Percentiles rank a stretch among this genome's conserved stretches.
These are phyloP conservation scores for Lasiodiplodia hormozganensis DNA, from an alignment of 2,329 filamentous ascomycete genomes.

Conservation along the genomic window DNA sequence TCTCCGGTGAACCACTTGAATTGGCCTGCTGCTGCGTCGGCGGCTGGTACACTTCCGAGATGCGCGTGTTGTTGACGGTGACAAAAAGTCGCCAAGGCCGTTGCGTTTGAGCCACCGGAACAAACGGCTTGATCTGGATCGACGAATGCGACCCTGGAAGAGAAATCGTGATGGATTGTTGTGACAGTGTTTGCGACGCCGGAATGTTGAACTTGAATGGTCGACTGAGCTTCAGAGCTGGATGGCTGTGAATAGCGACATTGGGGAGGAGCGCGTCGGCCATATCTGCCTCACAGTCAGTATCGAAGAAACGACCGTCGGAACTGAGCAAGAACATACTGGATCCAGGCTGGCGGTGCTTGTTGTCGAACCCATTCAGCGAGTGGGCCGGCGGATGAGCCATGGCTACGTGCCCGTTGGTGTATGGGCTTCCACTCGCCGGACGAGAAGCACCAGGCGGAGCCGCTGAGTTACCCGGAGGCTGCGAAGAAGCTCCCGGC, in stretches of 20 bases:
- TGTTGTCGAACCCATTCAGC: constrained; percentile 30
- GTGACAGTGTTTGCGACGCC: constrained; percentile 69
- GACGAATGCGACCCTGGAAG: constrained; percentile 72
- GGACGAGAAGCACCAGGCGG: constrained; percentile 48
- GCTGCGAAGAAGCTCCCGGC: constrained; percentile 37
- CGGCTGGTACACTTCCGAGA: constrained; percentile 66
- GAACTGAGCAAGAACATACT: neutral
- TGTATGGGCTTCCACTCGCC: constrained; percentile 51
- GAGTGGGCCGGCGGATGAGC: constrained; percentile 5
- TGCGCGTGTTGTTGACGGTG: constrained; percentile 68
- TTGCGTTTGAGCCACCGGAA: constrained; percentile 68
- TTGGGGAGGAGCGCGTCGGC: constrained; percentile 27
- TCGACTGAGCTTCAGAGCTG: constrained; percentile 66
- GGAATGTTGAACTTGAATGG: constrained; percentile 69
- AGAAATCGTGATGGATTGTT: constrained; percentile 76
- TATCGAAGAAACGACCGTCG: neutral
- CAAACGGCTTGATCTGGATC: constrained; percentile 72
- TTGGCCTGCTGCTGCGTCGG: constrained; percentile 35
- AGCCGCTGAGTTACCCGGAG: constrained; percentile 41
- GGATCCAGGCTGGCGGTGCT: constrained; percentile 31
- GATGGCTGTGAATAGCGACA: constrained; percentile 60
- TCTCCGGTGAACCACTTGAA: constrained; percentile 25
- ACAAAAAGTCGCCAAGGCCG: constrained; percentile 81
- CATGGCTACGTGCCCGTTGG: constrained; percentile 30
- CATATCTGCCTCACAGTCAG: constrained; percentile 7